These are phyloP conservation scores for Sonneratia caseolaris DNA, from an alignment of 345 rosid genomes.

Conservation along the genomic window DNA sequence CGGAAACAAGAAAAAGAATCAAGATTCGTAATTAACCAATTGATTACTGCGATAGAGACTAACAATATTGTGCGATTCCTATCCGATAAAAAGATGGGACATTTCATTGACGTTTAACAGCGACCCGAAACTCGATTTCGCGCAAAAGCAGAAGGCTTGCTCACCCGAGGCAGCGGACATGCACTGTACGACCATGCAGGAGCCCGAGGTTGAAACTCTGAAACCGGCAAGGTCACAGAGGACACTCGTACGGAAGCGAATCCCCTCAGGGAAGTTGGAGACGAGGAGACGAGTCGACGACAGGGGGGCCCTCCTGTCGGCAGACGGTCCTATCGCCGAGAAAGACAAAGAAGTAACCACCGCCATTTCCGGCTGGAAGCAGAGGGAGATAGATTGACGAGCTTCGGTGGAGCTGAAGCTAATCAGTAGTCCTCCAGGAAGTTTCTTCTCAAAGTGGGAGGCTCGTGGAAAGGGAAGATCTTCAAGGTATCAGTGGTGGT, in stretches of 20 bases:
- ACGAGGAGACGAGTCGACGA: constrained; percentile 24
- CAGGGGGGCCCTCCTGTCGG: constrained; percentile 27
- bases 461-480: neutral
- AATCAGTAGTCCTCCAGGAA: neutral
- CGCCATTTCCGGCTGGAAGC: constrained; percentile 18
- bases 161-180: constrained; percentile 51
- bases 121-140: neutral
- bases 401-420: neutral
- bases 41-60: neutral
- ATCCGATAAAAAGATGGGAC: neutral
- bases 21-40: neutral
- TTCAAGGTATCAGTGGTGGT: neutral
- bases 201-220: constrained; percentile 30
- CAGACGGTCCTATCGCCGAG: constrained; percentile 44
- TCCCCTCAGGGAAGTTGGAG: constrained; percentile 24
- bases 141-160: constrained; percentile 3
- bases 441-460: constrained; percentile 1
- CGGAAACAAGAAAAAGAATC: too few species aligned
- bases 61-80: neutral
- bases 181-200: constrained; percentile 51
- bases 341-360: constrained; percentile 73
- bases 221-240: constrained; percentile 24
- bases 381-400: neutral
- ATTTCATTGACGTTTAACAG: neutral
- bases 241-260: constrained; percentile 30